phyloP scores from a whole-genome alignment of 176 grass and related monocot genomes.

The Dactylis glomerata region DNA sequence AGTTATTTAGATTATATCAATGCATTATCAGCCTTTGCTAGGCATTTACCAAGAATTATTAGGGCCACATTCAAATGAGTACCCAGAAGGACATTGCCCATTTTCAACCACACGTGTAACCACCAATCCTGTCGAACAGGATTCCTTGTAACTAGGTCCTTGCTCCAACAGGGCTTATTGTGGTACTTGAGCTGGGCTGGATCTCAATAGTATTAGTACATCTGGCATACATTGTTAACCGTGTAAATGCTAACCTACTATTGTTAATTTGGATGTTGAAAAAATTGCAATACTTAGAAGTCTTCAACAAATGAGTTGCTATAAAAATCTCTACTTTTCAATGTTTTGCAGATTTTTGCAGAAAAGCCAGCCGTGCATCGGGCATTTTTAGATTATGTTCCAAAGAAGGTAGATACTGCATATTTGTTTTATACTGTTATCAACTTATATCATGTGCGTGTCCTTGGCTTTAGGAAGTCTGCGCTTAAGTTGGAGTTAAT shows the following conservation, averaged over 20 bases:
- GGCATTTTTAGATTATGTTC: constrained; percentile 87
- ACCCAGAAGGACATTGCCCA: background rate
- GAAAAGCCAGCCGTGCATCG: constrained; percentile 96
- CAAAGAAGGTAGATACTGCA: constrained; percentile 55
- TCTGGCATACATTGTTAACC: constrained; percentile 8
- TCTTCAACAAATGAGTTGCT: background rate
- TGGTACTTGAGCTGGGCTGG: background rate
- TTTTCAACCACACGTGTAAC: background rate
- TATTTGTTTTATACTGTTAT: background rate
- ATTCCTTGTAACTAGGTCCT: background rate
- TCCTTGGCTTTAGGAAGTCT: background rate
- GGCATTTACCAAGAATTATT: background rate
- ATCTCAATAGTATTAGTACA: background rate
- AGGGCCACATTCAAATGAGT: background rate
- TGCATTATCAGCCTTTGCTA: background rate
- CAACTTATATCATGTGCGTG: background rate
- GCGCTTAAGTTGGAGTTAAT: background rate
- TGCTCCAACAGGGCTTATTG: background rate
- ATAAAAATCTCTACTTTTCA: constrained; percentile 15
- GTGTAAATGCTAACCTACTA: constrained; percentile 4
- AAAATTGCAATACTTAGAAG: background rate
- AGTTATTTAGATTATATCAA: background rate
- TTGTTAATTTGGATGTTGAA: constrained; percentile 10
- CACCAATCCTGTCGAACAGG: background rate
- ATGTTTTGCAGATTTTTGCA: constrained; percentile 80